These are phyloP conservation scores for Ilyonectria sp. DNA, from an alignment of 2,329 filamentous ascomycete genomes.

Conservation along the genomic window DNA sequence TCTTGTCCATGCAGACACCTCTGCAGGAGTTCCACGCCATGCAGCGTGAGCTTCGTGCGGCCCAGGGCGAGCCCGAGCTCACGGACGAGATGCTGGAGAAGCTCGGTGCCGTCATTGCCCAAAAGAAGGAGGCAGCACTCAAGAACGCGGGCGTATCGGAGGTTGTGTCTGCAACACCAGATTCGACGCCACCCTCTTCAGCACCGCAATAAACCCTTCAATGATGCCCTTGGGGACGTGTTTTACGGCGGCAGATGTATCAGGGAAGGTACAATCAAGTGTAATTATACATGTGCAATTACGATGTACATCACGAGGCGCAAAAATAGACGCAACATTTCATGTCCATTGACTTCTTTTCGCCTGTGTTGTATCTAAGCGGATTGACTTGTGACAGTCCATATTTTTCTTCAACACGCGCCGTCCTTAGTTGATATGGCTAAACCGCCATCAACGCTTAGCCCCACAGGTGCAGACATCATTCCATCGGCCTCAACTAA, in stretches of 20 bases:
- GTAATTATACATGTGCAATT: slow-evolving; percentile 53
- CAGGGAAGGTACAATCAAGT: slow-evolving; percentile 39
- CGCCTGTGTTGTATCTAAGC: not conserved
- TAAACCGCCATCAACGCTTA: not conserved
- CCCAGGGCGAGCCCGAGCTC: slow-evolving; percentile 69
- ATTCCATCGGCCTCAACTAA: no score
- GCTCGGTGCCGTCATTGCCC: slow-evolving; percentile 74
- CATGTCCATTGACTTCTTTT: slow-evolving; percentile 29
- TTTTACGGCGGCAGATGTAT: slow-evolving; percentile 36
- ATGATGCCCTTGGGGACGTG: slow-evolving; percentile 17
- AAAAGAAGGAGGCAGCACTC: slow-evolving; percentile 63
- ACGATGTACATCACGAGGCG: slow-evolving; percentile 52
- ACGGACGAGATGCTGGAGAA: slow-evolving; percentile 72
- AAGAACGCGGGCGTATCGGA: slow-evolving; percentile 57
- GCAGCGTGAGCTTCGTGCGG: slow-evolving; percentile 66
- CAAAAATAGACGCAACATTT: slow-evolving; percentile 47
- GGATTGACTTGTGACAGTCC: not conserved
- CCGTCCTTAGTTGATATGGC: not conserved
- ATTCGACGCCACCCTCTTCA: slow-evolving; percentile 38
- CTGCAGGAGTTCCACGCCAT: slow-evolving; percentile 72
- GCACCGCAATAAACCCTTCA: slow-evolving; percentile 36
- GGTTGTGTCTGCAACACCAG: slow-evolving; percentile 38
- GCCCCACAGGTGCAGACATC: not conserved
- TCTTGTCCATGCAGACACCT: slow-evolving; percentile 66
- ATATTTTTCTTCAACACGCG: not conserved